Percentiles rank a stretch among this genome's conserved stretches.
phyloP scores from a whole-genome alignment of 176 grass and related monocot genomes.

The Ampelocalamus luodianensis region DNA sequence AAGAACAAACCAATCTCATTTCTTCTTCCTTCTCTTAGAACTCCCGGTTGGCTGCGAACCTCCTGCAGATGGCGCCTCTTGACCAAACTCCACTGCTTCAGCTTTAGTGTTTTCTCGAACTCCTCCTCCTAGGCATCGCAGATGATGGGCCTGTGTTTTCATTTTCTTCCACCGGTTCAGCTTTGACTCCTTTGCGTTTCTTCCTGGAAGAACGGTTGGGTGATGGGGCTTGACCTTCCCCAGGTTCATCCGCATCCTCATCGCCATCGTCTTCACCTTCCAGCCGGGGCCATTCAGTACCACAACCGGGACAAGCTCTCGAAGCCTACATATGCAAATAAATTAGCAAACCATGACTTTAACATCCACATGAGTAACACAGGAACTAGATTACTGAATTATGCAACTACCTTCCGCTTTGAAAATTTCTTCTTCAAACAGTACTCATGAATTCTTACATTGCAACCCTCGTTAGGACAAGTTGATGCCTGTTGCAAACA shows the following conservation, averaged over 20 bases:
- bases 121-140: conserved; percentile 36
- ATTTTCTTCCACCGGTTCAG: conserved; percentile 50
- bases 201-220: conserved; percentile 35
- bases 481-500: conserved; percentile 58
- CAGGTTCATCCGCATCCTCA: conserved; percentile 25
- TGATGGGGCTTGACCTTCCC: conserved; percentile 33
- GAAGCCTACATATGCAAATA: conserved; percentile 47
- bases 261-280: conserved; percentile 51
- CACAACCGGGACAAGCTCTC: conserved; percentile 73
- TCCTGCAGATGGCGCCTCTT: conserved; percentile 23
- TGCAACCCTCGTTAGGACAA: conserved; percentile 77
- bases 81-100: conserved; percentile 25
- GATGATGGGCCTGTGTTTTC: conserved; percentile 23
- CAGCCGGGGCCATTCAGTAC: conserved; percentile 60
- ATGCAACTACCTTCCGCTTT: conserved; percentile 51
- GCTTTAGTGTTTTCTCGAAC: conserved; percentile 47
- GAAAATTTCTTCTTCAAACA: conserved; percentile 90
- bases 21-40: conserved; percentile 39
- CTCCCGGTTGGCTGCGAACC: conserved; percentile 25
- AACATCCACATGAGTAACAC: conserved; percentile 4
- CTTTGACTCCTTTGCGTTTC: conserved; percentile 46
- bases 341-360: neutral
- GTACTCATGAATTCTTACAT: conserved; percentile 82
- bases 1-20: neutral
- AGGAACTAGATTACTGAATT: neutral